phyloP scores from a whole-genome alignment of 306 rosid genomes.

The Vicia faba region DNA sequence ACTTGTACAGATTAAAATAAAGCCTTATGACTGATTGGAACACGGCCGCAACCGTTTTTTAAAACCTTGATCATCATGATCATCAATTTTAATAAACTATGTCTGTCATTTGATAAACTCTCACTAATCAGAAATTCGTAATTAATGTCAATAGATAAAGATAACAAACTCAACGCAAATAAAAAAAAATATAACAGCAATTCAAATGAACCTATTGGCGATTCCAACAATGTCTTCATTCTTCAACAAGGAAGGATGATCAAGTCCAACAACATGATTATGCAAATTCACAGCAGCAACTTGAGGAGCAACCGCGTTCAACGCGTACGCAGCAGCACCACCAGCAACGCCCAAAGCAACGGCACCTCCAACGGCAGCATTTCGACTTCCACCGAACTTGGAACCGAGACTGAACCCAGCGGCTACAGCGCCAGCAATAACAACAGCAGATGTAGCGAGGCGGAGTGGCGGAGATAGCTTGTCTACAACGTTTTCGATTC shows the following conservation, averaged over 20 bases:
- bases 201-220: constrained; percentile 61
- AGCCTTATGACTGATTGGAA: too few species aligned
- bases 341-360: constrained; percentile 72
- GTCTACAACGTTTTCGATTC: constrained; percentile 69
- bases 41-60: too few species aligned
- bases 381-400: constrained; percentile 54
- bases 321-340: constrained; percentile 66
- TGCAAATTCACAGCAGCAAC: constrained; percentile 84
- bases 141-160: neutral
- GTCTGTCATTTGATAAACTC: neutral
- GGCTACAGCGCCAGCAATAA: constrained; percentile 73
- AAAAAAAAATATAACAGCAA: neutral
- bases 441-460: constrained; percentile 67
- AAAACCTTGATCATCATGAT: neutral
- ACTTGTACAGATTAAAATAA: too few species aligned
- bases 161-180: neutral
- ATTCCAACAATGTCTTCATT: constrained; percentile 77
- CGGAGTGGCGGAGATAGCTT: constrained; percentile 68
- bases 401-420: constrained; percentile 86
- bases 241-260: constrained; percentile 61
- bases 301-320: constrained; percentile 72
- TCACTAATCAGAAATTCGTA: neutral
- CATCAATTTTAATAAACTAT: neutral
- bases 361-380: constrained; percentile 77
- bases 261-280: constrained; percentile 66